Evolutionary conservation across 441 rosid species (phyloP), one percentile per base, ranked within the genome.

Genomic region (Adansonia grandidieri): DNA sequence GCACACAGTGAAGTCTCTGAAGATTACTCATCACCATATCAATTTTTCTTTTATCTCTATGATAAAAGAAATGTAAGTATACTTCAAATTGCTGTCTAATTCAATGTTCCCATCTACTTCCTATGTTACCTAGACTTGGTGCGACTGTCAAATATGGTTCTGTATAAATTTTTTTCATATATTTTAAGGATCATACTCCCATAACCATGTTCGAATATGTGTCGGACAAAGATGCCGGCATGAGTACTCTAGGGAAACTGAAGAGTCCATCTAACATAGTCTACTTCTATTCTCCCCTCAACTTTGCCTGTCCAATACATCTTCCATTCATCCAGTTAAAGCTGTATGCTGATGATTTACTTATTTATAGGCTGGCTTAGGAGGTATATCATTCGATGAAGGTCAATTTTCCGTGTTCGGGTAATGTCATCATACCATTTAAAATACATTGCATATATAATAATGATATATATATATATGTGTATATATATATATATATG

Each of bases 371-470:
- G 83, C 99, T 60, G 97, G 98, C 82, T 85, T 96, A 64, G 99
- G 94, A 82, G 97, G 98, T 22, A 85, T 96, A 83, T 96, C 97
- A 2, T 94, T 94, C 62, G 99, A 96, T 3, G 99, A 96, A 89
- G 97, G 97, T 15, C 96, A 96, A 71, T 96, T 96, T 88, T 92
- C 97, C 0, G 98, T 96, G 73, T 92, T 92, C 3, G 96, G 98
- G 99, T 92, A 91, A 42, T 61, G 20, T 40, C 32, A 37, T 48
- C 20, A 44, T 70, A n/a, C 50, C 63, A 3, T 54, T 2, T 11
- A 14, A 47, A 32, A 4, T 54, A 9, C 32, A 2, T 28, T 28
- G 32, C 32, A 28, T 28, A 28, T 28, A 28, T 28, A 1, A 28
- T 28, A 28, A 28, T 28, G 32, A 28, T 28, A 28, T 28, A 28